phyloP scores from a whole-genome alignment of 306 rosid genomes.

The Medicago lupulina region DNA sequence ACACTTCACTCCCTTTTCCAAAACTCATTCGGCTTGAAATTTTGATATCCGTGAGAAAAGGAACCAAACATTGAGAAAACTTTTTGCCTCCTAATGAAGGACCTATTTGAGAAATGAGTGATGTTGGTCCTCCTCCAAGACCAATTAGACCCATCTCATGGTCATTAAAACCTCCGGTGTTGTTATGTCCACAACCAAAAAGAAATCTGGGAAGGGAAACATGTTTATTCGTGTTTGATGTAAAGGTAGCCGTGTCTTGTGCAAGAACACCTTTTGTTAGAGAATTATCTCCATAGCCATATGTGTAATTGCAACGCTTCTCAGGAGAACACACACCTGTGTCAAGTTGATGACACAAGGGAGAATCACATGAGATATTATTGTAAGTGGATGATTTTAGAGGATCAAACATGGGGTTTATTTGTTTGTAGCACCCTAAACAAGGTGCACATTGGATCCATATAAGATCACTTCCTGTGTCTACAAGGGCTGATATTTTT shows the following conservation, averaged over 20 bases:
- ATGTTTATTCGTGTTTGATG: slow-evolving; percentile 1
- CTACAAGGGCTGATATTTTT: slow-evolving; percentile 44
- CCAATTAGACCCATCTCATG: slow-evolving; percentile 29
- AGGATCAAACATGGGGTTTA: slow-evolving; percentile 47
- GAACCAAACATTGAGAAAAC: slow-evolving; percentile 26
- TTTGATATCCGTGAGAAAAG: not conserved
- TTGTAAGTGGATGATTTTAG: slow-evolving; percentile 44
- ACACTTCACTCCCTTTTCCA: slow-evolving; percentile 52
- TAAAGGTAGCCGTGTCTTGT: slow-evolving; percentile 44
- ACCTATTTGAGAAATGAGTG: slow-evolving; percentile 1
- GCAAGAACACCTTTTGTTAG: slow-evolving; percentile 44
- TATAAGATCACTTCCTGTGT: slow-evolving; percentile 58
- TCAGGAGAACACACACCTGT: slow-evolving; percentile 31
- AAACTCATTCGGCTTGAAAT: slow-evolving; percentile 42
- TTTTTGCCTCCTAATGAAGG: not conserved
- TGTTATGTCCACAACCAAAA: slow-evolving; percentile 58
- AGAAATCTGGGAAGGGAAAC: slow-evolving; percentile 25
- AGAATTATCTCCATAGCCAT: slow-evolving; percentile 39
- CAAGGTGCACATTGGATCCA: slow-evolving; percentile 61
- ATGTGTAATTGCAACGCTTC: slow-evolving; percentile 46
- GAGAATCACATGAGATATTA: slow-evolving; percentile 40
- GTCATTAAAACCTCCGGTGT: slow-evolving; percentile 30
- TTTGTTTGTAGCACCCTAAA: slow-evolving; percentile 48
- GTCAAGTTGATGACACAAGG: slow-evolving; percentile 36
- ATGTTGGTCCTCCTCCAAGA: not conserved